Base-by-base conservation (phyloP, 352 stramenopile genomes). In the Globisporangium lucens region DNA sequence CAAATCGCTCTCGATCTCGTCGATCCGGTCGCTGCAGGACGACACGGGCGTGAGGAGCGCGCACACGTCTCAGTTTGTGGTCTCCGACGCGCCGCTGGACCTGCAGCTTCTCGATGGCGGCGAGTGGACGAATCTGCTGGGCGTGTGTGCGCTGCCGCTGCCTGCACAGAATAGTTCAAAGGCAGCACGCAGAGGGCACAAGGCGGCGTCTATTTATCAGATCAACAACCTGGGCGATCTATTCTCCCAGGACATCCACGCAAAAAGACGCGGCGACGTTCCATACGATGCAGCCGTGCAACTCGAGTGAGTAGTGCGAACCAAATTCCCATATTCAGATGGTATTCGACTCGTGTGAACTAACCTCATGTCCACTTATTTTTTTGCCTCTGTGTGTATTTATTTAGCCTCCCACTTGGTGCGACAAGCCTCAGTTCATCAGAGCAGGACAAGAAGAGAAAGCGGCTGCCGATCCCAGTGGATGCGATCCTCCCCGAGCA, bases 201-300 rank as follows among this genome's bases (percentile, higher is more conserved):
- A 38, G n/a, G 69, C 22, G 10, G 70, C 74, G 1, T 70, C 63
- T 36, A 73, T 89, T 61, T 93, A 90, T 52, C 80, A 90, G 62
- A 57, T 93, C n/a, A 93, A 82, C 63, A 80, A 70, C 62, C 53
- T 89, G 27, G 85, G 85, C 3, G 85, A 93, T 57, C 49, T 93
- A 2, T 89, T 82, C 61, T 86, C 76, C 4, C 85, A 93, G 63
- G 69, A 68, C 10, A 76, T 93, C 27, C 77, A 74, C 51, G 60
- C 61, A 20, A 75, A 69, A 36, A 72, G 56, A 24, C 62, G 76
- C 9, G 72, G 65, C 56, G 22, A 56, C 22, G 80, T 76, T 47
- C 65, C 69, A 8, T 88, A 90, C 46, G 61, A 74, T 17, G 67
- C 74, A 12, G 79, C 79, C 24, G 72, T 93, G 55, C 85, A 91